phyloP scores from a whole-genome alignment of 2,329 filamentous ascomycete genomes.

The Trichoderma afroharzianum region DNA sequence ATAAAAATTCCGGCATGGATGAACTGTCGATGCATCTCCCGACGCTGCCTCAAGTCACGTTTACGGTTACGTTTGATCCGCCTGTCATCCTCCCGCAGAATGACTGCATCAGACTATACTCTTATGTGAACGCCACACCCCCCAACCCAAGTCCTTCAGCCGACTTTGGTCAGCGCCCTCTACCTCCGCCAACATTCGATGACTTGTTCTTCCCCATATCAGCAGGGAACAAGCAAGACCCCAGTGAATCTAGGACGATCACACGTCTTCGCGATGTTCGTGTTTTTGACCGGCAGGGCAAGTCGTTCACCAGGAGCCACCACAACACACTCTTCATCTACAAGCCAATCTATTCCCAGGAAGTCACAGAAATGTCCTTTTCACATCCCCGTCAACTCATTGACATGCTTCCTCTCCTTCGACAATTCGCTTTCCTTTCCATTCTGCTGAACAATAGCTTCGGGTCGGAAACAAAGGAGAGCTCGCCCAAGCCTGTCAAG shows the following conservation, averaged over 20 bases:
- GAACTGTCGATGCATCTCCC: conserved; percentile 46
- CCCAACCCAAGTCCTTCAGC: conserved; percentile 35
- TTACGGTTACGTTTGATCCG: conserved; percentile 71
- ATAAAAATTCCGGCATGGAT: conserved; percentile 50
- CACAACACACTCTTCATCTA: conserved; percentile 64
- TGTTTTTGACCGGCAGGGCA: conserved; percentile 34
- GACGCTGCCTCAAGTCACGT: conserved; percentile 65
- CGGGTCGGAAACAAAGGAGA: conserved; percentile 33
- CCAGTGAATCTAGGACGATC: conserved; percentile 56
- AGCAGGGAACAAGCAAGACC: conserved; percentile 48
- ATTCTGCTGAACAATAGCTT: conserved; percentile 63
- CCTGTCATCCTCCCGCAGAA: conserved; percentile 66
- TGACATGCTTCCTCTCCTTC: conserved; percentile 66
- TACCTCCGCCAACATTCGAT: conserved; percentile 51
- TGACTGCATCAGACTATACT: conserved; percentile 60
- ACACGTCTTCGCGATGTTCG: conserved; percentile 45
- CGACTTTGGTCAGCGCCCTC: conserved; percentile 29
- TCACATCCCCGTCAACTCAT: conserved; percentile 74
- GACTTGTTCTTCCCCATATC: conserved; percentile 53
- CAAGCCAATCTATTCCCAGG: conserved; percentile 68
- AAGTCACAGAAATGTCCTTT: conserved; percentile 67
- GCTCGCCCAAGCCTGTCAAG: neutral
- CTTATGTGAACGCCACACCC: conserved; percentile 48
- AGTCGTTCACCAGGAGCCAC: conserved; percentile 38
- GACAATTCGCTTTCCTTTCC: conserved; percentile 71